Percentiles rank a stretch among this genome's conserved stretches.
phyloP scores from a whole-genome alignment of 2,329 filamentous ascomycete species.

The Cladosporium velox region DNA sequence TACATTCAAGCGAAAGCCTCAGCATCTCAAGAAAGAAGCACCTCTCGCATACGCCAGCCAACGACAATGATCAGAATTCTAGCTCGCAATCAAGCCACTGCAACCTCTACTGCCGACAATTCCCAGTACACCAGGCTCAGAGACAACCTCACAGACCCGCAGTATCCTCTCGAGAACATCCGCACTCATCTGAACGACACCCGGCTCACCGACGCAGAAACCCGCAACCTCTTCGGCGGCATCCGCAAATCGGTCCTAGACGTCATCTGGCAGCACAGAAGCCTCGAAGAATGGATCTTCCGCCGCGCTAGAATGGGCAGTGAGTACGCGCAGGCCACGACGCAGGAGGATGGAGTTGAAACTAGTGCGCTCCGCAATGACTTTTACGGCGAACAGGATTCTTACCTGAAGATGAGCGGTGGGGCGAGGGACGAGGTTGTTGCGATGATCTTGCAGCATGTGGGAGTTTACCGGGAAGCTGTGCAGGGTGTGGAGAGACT shows the following conservation, averaged over 20 bases:
- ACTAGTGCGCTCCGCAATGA: background rate
- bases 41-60: background rate
- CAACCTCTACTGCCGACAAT: background rate
- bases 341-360: background rate
- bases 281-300: background rate
- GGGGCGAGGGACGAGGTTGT: background rate
- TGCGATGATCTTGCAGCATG: background rate
- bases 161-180: background rate
- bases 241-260: constrained; percentile 6
- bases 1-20: background rate
- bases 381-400: background rate
- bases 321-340: background rate
- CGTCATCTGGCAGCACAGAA: background rate
- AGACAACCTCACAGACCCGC: background rate
- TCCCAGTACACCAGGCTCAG: background rate
- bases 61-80: background rate
- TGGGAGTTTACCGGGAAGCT: background rate
- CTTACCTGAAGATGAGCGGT: background rate
- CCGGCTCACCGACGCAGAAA: background rate
- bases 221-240: background rate
- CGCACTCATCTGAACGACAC: background rate
- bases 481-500: background rate
- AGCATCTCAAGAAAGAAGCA: background rate
- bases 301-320: background rate
- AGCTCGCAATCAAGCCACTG: background rate